Base-by-base conservation (phyloP, 2,329 filamentous ascomycete species). In the Cercospora janseana region DNA sequence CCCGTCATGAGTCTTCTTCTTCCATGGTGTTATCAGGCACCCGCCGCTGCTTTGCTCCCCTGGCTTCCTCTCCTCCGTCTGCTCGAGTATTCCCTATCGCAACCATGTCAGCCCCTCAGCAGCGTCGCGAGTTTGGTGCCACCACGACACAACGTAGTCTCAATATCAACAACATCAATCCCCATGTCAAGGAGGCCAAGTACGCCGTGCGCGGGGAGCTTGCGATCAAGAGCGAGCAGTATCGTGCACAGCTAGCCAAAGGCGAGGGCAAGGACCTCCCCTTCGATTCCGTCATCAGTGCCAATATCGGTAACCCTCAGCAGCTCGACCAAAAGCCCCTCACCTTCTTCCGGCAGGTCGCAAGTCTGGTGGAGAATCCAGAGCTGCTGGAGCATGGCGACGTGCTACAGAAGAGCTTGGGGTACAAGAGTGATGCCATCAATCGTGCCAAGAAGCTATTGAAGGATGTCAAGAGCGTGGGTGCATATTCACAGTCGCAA, bases 271-370 rank as follows among this genome's bases (percentile, higher is more conserved):
- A 73, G 70, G 67, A 72, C 65, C 78, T 97, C 43, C 92, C 93
- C 41, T 98, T 98, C 72, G 79, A 88, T 63, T 80, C 89, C 53
- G 85, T 98, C 71, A 92, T 98, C 74, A 91, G 88, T 57, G 93
- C 93, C 73, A 98, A 98, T 75, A 98, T 98, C 66, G 93, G 93
- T 67, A 98, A 98, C 77, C 93, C 93, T 3, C 93, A 98, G 74
- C 93, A 98, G 75, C 83, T 98, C 57, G 93, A 96, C 74, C 93
- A 98, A 79, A 94, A 97, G 79, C 93, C 93, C 65, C 92, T 98
- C 65, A 98, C 93, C 61, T 98, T 96, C 79, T 96, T 98, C 82
- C 85, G 93, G 62, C 92, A 98, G 75, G 93, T 98, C 21, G 80
- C 93, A 65, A 95, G 89, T 73, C 72, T 98, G 56, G 73, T 97